Base-by-base conservation (phyloP, 2,329 filamentous ascomycete species). In the Cadophora sp. region DNA sequence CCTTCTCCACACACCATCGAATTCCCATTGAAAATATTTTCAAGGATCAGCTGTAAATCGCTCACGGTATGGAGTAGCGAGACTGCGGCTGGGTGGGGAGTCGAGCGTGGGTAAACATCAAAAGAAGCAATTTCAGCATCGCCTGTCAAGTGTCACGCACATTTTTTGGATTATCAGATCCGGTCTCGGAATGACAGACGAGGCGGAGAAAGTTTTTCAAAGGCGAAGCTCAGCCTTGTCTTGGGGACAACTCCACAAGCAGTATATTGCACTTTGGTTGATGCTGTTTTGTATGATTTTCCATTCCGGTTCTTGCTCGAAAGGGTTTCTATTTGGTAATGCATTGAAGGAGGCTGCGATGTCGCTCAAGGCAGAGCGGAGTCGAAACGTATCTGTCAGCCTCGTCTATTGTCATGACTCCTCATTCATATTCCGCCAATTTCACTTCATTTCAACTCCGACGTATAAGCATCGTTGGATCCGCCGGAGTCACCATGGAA, bases 21-120 rank as follows among this genome's bases (percentile, higher is more conserved):
- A 58, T 68, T 64, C 56, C 34, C 61, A 68, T 71, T 67, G 67
- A 64, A 71, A 71, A 69, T 71, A 48, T 71, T 71, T 69, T 71
- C 69, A 67, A 66, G 67, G 62, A 48, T 62, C 48, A 26, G 31
- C 51, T 64, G 40, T 43, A 67, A 66, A 69, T 64, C 64, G 50
- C 65, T 50, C 68, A 65, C 27, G 48, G 40, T 24, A 58, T 37
- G 59, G 11, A 53, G 43, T 58, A 50, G 22, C 29, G 46, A 53
- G 61, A 19, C 61, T 63, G 29, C 61, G 55, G 50, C 37, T 16
- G 26, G 53, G 61, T 53, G 62, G 46, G 66, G 66, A 60, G 43
- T 26, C n/a, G 19, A 29, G 48, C 58, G 22, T 53, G 37, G 56
- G 34, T 5, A 66, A 55, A 26, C 16, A 29, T 40, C n/a, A 26